Evolutionary conservation across 1,284 basidiomycete species (phyloP).

Genomic region (Ganoderma multipileum): DNA sequence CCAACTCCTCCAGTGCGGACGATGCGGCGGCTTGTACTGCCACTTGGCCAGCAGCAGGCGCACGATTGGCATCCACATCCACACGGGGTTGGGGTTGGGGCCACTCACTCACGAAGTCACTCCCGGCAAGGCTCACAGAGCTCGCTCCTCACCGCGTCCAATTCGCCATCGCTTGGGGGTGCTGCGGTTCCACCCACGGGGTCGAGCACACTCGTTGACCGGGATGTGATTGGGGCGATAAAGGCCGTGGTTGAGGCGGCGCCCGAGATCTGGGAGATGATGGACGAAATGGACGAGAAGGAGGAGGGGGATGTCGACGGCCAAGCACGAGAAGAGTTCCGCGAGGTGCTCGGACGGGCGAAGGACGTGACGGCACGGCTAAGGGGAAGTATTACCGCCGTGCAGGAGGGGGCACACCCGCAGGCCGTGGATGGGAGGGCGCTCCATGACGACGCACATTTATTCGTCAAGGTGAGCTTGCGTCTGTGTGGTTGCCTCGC

Average conservation of each 20-base stretch:
- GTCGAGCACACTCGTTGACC: conserved; percentile 68
- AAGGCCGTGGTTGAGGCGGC: conserved; percentile 72
- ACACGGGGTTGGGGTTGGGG: conserved; percentile 28
- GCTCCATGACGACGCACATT: conserved; percentile 73
- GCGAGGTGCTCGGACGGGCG: conserved; percentile 60
- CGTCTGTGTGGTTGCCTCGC: conserved; percentile 18
- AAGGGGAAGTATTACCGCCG: conserved; percentile 55
- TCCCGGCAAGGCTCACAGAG: conserved; percentile 65
- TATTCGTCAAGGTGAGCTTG: conserved; percentile 70
- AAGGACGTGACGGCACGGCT: conserved; percentile 64
- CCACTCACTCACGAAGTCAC: conserved; percentile 61
- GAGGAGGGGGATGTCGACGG: conserved; percentile 49
- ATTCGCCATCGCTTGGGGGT: conserved; percentile 30
- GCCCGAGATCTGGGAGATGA: conserved; percentile 75
- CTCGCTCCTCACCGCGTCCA: conserved; percentile 55
- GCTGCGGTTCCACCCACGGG: conserved; percentile 28
- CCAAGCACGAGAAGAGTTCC: conserved; percentile 44
- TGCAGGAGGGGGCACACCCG: conserved; percentile 50
- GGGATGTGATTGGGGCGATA: conserved; percentile 73
- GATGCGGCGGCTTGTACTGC: conserved; percentile 39
- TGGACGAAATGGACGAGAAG: conserved; percentile 60
- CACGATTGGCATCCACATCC: conserved; percentile 4
- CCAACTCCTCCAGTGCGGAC: conserved; percentile 55
- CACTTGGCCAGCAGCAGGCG: conserved; percentile 21
- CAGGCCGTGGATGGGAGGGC: conserved; percentile 56